These are phyloP conservation scores for Eragrostis curvula DNA, from an alignment of 176 grass and related monocot genomes.

Conservation along the genomic window DNA sequence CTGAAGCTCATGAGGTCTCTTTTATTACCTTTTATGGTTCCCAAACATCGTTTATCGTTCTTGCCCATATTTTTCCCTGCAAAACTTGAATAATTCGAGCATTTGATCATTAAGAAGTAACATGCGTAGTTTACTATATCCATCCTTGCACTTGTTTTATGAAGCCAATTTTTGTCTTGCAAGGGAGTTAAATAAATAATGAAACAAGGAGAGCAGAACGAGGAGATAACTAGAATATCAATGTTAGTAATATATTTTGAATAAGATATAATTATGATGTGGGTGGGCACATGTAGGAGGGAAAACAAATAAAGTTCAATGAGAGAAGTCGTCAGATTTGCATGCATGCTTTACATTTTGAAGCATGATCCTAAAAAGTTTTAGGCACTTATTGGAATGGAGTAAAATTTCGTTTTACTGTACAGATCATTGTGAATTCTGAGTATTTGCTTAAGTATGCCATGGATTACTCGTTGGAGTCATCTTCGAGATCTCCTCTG, in stretches of 20 bases:
- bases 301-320: not conserved
- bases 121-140: conserved; percentile 2
- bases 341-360: conserved; percentile 1
- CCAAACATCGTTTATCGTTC: conserved; percentile 7
- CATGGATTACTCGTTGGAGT: conserved; percentile 68
- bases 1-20: conserved; percentile 60
- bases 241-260: not conserved
- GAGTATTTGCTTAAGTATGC: conserved; percentile 61
- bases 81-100: not conserved
- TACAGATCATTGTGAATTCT: conserved; percentile 57
- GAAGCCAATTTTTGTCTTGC: not conserved
- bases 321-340: not conserved
- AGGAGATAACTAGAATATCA: not conserved
- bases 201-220: not conserved
- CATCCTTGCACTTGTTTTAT: not conserved
- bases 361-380: not conserved
- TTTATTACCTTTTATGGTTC: conserved; percentile 1
- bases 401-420: not conserved
- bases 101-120: not conserved
- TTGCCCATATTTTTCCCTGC: conserved; percentile 5
- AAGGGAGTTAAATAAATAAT: not conserved
- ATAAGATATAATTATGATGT: not conserved
- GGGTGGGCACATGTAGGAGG: not conserved
- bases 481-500: conserved; percentile 80
- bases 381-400: too few relatives aligned